Percentiles rank a stretch among this genome's conserved stretches.
These are phyloP conservation scores for Jackrogersella multiformis DNA, from an alignment of 495 filamentous ascomycete genomes.

Conservation along the genomic window DNA sequence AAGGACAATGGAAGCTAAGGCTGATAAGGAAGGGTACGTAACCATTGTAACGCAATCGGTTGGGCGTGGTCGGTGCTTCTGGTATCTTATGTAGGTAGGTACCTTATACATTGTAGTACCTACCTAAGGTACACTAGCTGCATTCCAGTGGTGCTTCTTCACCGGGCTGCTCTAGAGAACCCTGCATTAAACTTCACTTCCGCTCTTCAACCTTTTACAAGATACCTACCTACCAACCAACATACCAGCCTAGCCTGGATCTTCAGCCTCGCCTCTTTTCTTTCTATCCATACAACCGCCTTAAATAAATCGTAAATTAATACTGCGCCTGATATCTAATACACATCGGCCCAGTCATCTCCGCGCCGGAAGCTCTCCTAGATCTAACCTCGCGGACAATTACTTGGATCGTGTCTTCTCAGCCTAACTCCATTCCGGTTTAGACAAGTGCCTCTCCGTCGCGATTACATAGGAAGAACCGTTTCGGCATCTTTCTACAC, in stretches of 20 bases:
- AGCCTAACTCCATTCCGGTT: neutral
- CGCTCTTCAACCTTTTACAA: conserved; percentile 8
- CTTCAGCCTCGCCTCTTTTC: neutral
- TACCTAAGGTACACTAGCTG: too few relatives aligned
- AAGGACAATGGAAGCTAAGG: conserved; percentile 3
- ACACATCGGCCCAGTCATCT: neutral
- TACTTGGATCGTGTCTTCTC: neutral
- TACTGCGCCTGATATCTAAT: neutral
- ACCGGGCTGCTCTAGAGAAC: conserved; percentile 6
- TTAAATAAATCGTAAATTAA: neutral
- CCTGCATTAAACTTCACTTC: conserved; percentile 9
- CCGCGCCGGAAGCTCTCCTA: neutral
- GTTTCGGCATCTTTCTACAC: neutral
- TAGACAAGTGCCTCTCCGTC: neutral
- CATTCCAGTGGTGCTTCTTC: conserved; percentile 24
- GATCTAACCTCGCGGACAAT: neutral
- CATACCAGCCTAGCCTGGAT: too few relatives aligned
- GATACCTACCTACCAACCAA: too few relatives aligned
- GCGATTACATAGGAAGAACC: neutral
- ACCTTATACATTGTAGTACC: too few relatives aligned
- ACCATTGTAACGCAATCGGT: conserved; percentile 6
- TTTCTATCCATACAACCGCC: neutral
- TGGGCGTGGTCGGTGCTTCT: conserved; percentile 29
- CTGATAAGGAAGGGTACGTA: conserved; percentile 15
- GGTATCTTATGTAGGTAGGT: neutral